phyloP scores from a whole-genome alignment of 257 asterid genomes.

The Solanum pimpinellifolium region DNA sequence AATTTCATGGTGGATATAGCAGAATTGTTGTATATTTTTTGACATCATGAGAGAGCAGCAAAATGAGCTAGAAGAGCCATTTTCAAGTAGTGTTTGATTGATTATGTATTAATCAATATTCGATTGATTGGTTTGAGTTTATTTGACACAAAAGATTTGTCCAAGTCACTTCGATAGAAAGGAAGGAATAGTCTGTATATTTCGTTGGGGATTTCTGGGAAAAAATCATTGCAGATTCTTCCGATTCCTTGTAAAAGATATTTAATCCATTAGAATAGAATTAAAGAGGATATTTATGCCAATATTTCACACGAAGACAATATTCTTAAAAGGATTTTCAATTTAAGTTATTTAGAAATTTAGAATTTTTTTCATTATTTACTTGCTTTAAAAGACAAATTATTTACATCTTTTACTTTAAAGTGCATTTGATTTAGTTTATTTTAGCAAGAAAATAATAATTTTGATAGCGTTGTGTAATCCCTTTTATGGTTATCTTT shows the following conservation, averaged over 20 bases:
- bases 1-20: conserved; percentile 64
- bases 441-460: background rate
- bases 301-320: background rate
- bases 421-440: background rate
- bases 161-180: background rate
- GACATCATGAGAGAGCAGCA: background rate
- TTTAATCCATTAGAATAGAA: no score
- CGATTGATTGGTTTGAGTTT: background rate
- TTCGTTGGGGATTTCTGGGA: background rate
- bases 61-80: background rate
- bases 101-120: background rate
- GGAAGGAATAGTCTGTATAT: background rate
- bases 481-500: background rate
- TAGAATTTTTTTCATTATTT: background rate
- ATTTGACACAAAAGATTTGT: background rate
- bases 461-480: background rate
- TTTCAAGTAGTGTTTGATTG: background rate
- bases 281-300: background rate
- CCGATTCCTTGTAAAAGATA: background rate
- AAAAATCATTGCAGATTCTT: background rate
- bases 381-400: background rate
- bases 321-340: background rate
- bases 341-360: background rate
- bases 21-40: background rate
- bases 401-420: background rate